Base-by-base conservation (phyloP, 2,329 filamentous ascomycete species). In the Cryoendolithus antarcticus region DNA sequence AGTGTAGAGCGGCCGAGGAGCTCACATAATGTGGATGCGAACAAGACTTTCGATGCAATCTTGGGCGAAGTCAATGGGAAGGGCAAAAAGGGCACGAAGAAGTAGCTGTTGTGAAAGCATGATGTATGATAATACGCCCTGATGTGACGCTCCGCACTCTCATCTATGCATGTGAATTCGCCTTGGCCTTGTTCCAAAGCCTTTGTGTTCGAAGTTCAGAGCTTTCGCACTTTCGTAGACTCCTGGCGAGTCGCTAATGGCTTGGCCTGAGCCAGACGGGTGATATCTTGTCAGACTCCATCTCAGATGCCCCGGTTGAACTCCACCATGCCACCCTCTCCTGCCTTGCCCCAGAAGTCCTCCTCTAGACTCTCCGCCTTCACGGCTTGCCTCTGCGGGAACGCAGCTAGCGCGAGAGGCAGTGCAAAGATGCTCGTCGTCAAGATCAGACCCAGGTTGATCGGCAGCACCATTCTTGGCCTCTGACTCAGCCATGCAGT, bases 291-390 rank as follows among this genome's bases (percentile, higher is more conserved):
- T 27, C 6, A 27, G 24, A 8, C 24, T 27, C 24, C 24, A 32
- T 10, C 38, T 62, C 66, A 95, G 53, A 98, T 89, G 8, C 91
- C 91, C 55, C 91, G 76, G 62, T 98, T 96, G 64, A 98, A 96
- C 59, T 93, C 85, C n/a, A 98, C 83, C 67, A 86, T 70, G 0
- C 84, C 88, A 39, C 74, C 74, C 47, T 80, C 74, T 1, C 88
- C 89, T 27, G 86, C 88, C 41, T 74, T 75, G 5, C 77, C 80
- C 64, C 80, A 81, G 60, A 98, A 96, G 62, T 94, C 84, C 46
- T 81, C 70, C 69, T 96, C 91, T 41, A 98, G 65, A 37, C 68
- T 77, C 24, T 75, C 72, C 1, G 82, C 86, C 47, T 71, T 74
- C 32, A 96, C 82, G 46, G 75, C 75, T 67, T 98, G 85, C 47